Evolutionary conservation across 2,329 filamentous ascomycete genomes (phyloP), one percentile per base, ranked within the genome.

Genomic region (Chaetoscypha palmicola): DNA sequence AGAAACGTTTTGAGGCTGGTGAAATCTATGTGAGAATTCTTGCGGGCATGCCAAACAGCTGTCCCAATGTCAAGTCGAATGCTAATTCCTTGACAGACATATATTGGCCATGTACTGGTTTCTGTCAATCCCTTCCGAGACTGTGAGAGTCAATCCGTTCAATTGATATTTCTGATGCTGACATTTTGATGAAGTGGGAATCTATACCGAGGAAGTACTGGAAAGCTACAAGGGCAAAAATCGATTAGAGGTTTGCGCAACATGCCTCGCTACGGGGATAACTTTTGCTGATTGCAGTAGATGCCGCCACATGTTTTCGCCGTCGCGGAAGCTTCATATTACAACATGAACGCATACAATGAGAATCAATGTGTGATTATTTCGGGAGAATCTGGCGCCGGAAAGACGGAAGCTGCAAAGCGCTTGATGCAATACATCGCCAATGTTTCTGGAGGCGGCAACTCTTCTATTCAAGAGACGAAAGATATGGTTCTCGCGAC

Each of bases 311-410:
- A 98, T 67, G 92, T 98, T 56, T 98, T 96, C 65, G 91, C 89
- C 49, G 92, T 98, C 60, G 92, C 92, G 62, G 92, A 98, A 68
- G 85, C 91, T 5, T 68, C 90, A 43, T 98, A 98, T 72, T 97
- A 97, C 72, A 97, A 98, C 72, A 97, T 98, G 92, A 97, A 97
- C 66, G 91, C 90, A 36, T 98, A 98, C 74, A 88, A 88, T 61
- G 92, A 97, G 58, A 97, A 97, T 70, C 92, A 98, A 66, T 97
- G 92, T 69, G 91, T 98, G 56, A 98, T 98, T 66, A 98, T 98
- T 58, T 97, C 92, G 3, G 92, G 92, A 63, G 92, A 98, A 69
- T 97, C 92, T 2, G 92, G 92, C 63, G 92, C 92, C 24, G 92
- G 92, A 64, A 98, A 98, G 74, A 98, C 92, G 11, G 92, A 98